Conservation (phyloP, 495 filamentous ascomycete genomes). For the Penicillium fimorum region DNA sequence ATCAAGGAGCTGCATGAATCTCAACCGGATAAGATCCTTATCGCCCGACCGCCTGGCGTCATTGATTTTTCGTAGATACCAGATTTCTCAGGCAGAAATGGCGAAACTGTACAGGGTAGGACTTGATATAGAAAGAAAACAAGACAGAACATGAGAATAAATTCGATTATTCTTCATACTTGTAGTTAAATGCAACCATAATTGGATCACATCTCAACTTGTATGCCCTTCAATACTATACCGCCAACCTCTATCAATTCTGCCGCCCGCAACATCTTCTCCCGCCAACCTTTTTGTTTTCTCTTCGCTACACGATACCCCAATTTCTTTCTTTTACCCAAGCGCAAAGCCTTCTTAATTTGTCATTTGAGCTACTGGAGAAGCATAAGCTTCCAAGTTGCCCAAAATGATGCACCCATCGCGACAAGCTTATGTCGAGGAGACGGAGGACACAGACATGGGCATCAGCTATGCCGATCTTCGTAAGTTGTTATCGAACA, state of each 20-base stretch:
- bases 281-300: slow-evolving; percentile 12
- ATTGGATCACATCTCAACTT: not conserved
- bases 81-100: not conserved
- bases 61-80: slow-evolving; percentile 11
- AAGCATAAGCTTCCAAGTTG: slow-evolving; percentile 12
- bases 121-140: not conserved
- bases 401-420: slow-evolving; percentile 81
- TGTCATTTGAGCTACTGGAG: not conserved
- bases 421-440: slow-evolving; percentile 94
- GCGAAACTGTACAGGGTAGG: no score
- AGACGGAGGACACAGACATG: slow-evolving; percentile 66
- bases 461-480: slow-evolving; percentile 77
- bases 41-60: slow-evolving; percentile 36
- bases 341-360: slow-evolving; percentile 3
- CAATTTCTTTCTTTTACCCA: not conserved
- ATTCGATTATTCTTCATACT: not conserved
- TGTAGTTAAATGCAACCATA: not conserved
- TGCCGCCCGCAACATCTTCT: slow-evolving; percentile 22
- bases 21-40: slow-evolving; percentile 22
- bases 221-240: not conserved
- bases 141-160: not conserved
- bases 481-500: slow-evolving; percentile 53
- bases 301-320: not conserved
- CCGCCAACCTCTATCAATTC: slow-evolving; percentile 21
- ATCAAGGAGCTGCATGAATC: slow-evolving; percentile 15